A percentile compares a stretch with the other conserved stretches of the same genome.
phyloP scores from a whole-genome alignment of 2,329 filamentous ascomycete genomes.

The Didymella segeticola region DNA sequence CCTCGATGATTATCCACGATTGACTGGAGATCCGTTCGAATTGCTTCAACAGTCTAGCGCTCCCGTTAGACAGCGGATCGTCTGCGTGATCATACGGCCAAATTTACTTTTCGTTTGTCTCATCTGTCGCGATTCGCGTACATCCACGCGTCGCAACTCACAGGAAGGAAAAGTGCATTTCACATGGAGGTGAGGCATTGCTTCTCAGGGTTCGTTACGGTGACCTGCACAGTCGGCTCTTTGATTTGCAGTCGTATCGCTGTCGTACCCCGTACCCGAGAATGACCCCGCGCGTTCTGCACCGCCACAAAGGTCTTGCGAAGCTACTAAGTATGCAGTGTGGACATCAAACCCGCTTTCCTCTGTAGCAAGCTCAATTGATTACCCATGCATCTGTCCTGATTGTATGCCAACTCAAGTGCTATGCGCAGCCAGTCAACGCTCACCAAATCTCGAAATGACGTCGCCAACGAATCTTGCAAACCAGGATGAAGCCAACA shows the following conservation, averaged over 20 bases:
- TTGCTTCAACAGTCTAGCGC: conserved; percentile 4
- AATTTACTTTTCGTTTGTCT: conserved; percentile 3
- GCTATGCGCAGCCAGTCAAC: conserved; percentile 18
- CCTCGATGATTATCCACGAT: background rate
- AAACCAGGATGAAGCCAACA: conserved; percentile 23
- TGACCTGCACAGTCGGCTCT: background rate
- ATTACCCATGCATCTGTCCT: conserved; percentile 11
- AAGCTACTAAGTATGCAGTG: background rate
- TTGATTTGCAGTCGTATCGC: conserved; percentile 7
- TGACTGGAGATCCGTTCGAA: conserved; percentile 5
- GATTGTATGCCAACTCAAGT: conserved; percentile 14
- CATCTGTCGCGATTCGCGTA: background rate
- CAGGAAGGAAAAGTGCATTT: background rate
- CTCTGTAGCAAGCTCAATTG: conserved; percentile 2
- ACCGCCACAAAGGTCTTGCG: conserved; percentile 11
- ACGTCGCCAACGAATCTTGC: conserved; percentile 29
- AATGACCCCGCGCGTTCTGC: conserved; percentile 14
- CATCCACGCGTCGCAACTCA: conserved; percentile 5
- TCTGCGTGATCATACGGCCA: conserved; percentile 4
- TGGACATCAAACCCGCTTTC: background rate
- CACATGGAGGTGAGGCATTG: background rate
- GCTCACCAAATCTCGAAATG: conserved; percentile 21
- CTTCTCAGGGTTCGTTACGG: background rate
- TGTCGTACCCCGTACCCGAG: conserved; percentile 12
- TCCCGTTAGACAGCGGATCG: background rate